phyloP scores from a whole-genome alignment of 176 grass and related monocot species.

The barley (Hordeum vulgare) region MorexV3_pseudomolecules_assembly NC_058518.1:471606353-471606852 shows the following conservation, averaged over 20 bases:
- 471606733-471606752: background rate
- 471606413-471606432: slow-evolving; percentile 37
- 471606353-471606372: slow-evolving; percentile 52
- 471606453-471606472: slow-evolving; percentile 53
- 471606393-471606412: slow-evolving; percentile 30
- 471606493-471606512: slow-evolving; percentile 43
- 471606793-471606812: too few relatives aligned
- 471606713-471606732: background rate
- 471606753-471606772: background rate
- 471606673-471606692: background rate
- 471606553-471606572: slow-evolving; percentile 72
- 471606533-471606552: slow-evolving; percentile 59
- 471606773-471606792: too few relatives aligned
- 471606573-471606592: slow-evolving; percentile 48
- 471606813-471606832: too few relatives aligned
- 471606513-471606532: slow-evolving; percentile 29
- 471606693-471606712: background rate
- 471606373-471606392: slow-evolving; percentile 38
- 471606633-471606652: slow-evolving; percentile 29
- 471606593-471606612: slow-evolving; percentile 36
- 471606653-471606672: slow-evolving; percentile 17
- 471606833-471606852: too few relatives aligned
- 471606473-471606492: slow-evolving; percentile 28
- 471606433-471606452: slow-evolving; percentile 49
- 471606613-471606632: slow-evolving; percentile 23